Base-by-base conservation (phyloP, 2,329 filamentous ascomycete genomes). In the Calonectria fujianensis region DNA sequence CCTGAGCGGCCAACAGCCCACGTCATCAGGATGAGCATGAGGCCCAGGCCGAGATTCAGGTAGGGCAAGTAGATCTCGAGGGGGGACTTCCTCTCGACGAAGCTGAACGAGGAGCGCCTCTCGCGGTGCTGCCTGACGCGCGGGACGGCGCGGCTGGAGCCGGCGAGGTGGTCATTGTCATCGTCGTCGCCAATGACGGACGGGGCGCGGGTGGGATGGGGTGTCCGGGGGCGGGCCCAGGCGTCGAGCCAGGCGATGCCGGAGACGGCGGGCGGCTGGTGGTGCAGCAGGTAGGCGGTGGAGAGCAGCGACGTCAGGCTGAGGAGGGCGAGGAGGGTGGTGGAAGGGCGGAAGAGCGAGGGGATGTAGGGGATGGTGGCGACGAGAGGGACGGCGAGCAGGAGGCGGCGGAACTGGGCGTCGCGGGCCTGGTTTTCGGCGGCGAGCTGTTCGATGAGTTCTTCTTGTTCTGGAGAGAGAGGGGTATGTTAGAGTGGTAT, bases 221-320 rank as follows among this genome's bases (percentile, higher is more conserved):
- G 80, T 31, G 80, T 81, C 63, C 74, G 74, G 27, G 80, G 75
- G 54, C 80, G 81, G n/a, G 80, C 81, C 85, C 88, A 88, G 1
- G 82, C 82, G 75, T 92, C 91, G 18, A 93, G 83, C 0, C 81
- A 72, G 0, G 82, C 63, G 37, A 93, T 86, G n/a, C 90, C 90
- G 0, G 91, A 93, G 3, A 85, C 82, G 0, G 88, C 86, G 0
- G 92, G 87, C 0, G 90, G 90, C 11, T 93, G 87, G 48, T 83
- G 85, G 77, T 89, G 87, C 1, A 95, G 86, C 1, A 92, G 88
- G 82, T 91, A 95, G 0, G 90, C 89, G 4, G 92, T 94, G 3
- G 89, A 89, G 24, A 88, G 85, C 24, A 96, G 88, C 31, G 91
- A 94, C 0, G 91, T 89, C n/a, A 94, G 86, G 57, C 89, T 88